These are phyloP conservation scores for Leishmania arabica DNA, from an alignment of 208 protist genomes.

Conservation along the genomic window DNA sequence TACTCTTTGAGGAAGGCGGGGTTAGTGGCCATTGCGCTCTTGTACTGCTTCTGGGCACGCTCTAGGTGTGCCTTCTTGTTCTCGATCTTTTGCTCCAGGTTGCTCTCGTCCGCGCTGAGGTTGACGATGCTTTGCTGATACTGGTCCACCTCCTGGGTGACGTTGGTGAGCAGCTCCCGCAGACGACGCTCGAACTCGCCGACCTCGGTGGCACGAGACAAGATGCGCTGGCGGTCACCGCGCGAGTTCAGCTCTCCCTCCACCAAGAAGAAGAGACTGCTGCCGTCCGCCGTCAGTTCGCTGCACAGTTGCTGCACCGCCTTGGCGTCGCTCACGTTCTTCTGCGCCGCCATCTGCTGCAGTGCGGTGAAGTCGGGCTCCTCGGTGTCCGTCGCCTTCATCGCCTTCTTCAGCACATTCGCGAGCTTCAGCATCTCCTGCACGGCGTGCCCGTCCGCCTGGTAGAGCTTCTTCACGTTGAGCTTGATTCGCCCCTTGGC, in stretches of 20 bases:
- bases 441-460: constrained; percentile 95
- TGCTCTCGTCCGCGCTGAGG: constrained; percentile 90
- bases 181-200: constrained; percentile 92
- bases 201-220: constrained; percentile 88
- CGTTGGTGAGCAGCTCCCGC: constrained; percentile 68
- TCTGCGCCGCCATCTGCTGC: constrained; percentile 88
- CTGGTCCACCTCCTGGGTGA: constrained; percentile 82
- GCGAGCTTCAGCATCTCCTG: constrained; percentile 96
- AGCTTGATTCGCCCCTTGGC: constrained; percentile 92
- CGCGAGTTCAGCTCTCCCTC: constrained; percentile 77
- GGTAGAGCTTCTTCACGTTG: constrained; percentile 95
- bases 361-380: constrained; percentile 75
- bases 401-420: constrained; percentile 88
- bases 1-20: constrained; percentile 95
- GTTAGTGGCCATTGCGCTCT: constrained; percentile 88
- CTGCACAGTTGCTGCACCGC: constrained; percentile 88
- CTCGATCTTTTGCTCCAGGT: constrained; percentile 95
- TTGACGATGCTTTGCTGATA: constrained; percentile 85
- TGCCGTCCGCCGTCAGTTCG: constrained; percentile 88
- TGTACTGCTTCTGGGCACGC: constrained; percentile 91
- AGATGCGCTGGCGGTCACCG: constrained; percentile 74
- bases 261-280: constrained; percentile 89
- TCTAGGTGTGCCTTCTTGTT: constrained; percentile 95
- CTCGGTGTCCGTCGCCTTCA: constrained; percentile 73
- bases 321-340: constrained; percentile 84